These are phyloP conservation scores for sorghum (Sorghum bicolor) DNA, from an alignment of 176 grass and related monocot species.

Conservation along the genomic window Sorghum_bicolor_NCBIv3 NC_012872.2:13755501-13756000, in stretches of 20 bases:
- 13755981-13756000: background rate
- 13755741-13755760: conserved; percentile 66
- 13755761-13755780: conserved; percentile 83
- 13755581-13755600: background rate
- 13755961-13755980: conserved; percentile 7
- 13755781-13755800: conserved; percentile 98
- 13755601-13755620: background rate
- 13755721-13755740: conserved; percentile 85
- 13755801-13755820: conserved; percentile 77
- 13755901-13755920: conserved; percentile 17
- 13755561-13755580: background rate
- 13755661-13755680: background rate
- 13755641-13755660: background rate
- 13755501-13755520: background rate
- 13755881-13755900: background rate
- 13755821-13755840: background rate
- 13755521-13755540: background rate
- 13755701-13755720: conserved; percentile 26
- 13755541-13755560: background rate
- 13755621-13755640: background rate
- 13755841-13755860: background rate
- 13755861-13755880: background rate
- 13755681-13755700: background rate
- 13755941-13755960: background rate
- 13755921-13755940: background rate